Percentiles rank a stretch among this genome's conserved stretches.
These are phyloP conservation scores for Arxiozyma slooffiae DNA, from an alignment of 1,139 yeast species.

Conservation along the genomic window DNA sequence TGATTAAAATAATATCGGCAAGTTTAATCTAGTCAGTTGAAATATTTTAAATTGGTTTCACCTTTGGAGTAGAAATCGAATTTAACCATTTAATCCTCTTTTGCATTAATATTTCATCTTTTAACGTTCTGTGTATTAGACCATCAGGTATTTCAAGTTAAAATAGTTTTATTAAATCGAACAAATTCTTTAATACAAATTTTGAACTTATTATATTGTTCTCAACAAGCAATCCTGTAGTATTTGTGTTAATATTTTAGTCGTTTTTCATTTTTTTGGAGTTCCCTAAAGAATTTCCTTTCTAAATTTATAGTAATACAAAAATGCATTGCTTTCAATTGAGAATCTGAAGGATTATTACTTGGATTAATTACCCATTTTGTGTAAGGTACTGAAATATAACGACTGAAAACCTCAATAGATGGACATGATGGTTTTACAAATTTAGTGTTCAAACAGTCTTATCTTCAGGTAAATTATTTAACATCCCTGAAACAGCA, in stretches of 20 bases:
- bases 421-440: not conserved
- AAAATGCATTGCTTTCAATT: constrained; percentile 9
- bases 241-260: constrained; percentile 1
- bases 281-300: constrained; percentile 9
- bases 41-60: not conserved
- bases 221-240: constrained; percentile 1
- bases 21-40: constrained; percentile 8
- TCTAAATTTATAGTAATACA: constrained; percentile 12
- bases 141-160: constrained; percentile 32
- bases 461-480: not conserved
- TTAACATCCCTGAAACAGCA: not conserved
- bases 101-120: constrained; percentile 11
- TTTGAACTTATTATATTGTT: not conserved
- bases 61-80: not conserved
- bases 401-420: constrained; percentile 1
- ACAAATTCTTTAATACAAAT: constrained; percentile 11
- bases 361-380: not conserved
- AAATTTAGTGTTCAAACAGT: too few relatives aligned
- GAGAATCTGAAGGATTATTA: not conserved
- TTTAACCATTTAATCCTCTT: constrained; percentile 3
- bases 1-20: not conserved
- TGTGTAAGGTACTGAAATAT: constrained; percentile 7
- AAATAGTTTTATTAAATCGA: constrained; percentile 28
- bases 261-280: constrained; percentile 1
- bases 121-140: constrained; percentile 27